phyloP scores from a whole-genome alignment of 345 rosid species.

The Stellera chamaejasme region DNA sequence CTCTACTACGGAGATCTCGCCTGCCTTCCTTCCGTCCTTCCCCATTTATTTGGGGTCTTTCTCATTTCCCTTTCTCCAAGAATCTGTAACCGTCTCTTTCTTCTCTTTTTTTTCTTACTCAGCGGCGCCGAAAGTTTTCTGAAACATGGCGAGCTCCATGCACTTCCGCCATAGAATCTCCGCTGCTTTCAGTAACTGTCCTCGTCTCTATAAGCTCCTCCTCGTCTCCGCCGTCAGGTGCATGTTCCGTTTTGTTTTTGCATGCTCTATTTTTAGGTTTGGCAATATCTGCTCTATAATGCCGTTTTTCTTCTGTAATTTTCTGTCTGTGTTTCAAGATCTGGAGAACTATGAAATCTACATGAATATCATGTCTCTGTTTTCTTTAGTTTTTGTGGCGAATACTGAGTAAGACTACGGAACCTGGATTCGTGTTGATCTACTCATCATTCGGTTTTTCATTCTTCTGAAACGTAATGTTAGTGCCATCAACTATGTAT shows the following conservation, averaged over 20 bases:
- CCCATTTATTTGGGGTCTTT: background rate
- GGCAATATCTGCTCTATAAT: background rate
- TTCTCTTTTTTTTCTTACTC: background rate
- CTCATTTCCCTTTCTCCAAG: slow-evolving; percentile 4
- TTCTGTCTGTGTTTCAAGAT: background rate
- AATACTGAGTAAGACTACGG: too few species aligned
- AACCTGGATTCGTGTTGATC: too few species aligned
- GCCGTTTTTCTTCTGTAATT: background rate
- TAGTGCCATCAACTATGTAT: too few species aligned
- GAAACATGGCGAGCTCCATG: slow-evolving; percentile 44
- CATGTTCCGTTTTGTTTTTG: background rate
- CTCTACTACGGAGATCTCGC: slow-evolving; percentile 10
- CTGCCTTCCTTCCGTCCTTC: too few species aligned
- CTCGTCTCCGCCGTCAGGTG: slow-evolving; percentile 70
- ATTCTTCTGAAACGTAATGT: too few species aligned
- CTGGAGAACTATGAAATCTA: too few species aligned
- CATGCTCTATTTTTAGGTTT: slow-evolving; percentile 9
- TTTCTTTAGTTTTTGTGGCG: background rate
- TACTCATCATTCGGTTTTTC: too few species aligned
- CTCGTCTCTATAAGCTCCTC: slow-evolving; percentile 52
- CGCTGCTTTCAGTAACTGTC: slow-evolving; percentile 50
- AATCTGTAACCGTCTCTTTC: slow-evolving; percentile 5
- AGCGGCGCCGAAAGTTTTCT: slow-evolving; percentile 8
- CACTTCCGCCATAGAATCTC: slow-evolving; percentile 40
- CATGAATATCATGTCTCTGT: background rate